A percentile compares a stretch with the other conserved stretches of the same genome.
phyloP scores from a whole-genome alignment of 768 basidiomycete species.

The Brasilioporus rufonigricans region DNA sequence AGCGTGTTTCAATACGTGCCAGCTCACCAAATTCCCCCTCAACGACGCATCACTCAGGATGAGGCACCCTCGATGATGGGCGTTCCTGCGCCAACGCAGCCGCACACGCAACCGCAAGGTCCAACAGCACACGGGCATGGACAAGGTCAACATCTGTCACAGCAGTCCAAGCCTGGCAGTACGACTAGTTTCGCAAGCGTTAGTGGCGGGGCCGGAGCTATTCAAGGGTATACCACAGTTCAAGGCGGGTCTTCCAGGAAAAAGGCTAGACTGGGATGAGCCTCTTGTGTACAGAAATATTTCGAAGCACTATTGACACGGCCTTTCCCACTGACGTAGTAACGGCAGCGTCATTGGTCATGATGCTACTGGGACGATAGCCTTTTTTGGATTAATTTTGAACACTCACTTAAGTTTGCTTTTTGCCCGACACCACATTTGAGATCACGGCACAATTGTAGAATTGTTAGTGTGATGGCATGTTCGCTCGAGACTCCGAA shows the following conservation, averaged over 20 bases:
- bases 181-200: slow-evolving; percentile 61
- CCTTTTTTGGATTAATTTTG: not conserved
- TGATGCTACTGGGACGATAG: not conserved
- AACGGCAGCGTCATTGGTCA: not conserved
- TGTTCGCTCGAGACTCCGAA: not conserved
- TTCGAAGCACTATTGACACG: not conserved
- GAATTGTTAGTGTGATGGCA: not conserved
- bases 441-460: not conserved
- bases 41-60: slow-evolving; percentile 87
- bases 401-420: too few relatives aligned
- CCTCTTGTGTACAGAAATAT: not conserved
- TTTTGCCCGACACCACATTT: not conserved
- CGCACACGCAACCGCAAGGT: slow-evolving; percentile 40
- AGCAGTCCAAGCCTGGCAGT: slow-evolving; percentile 54
- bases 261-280: slow-evolving; percentile 55
- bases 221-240: slow-evolving; percentile 27
- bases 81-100: slow-evolving; percentile 45
- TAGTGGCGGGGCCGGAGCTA: slow-evolving; percentile 49
- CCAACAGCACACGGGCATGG: slow-evolving; percentile 48
- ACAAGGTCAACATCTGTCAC: slow-evolving; percentile 40
- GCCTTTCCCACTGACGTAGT: not conserved
- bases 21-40: slow-evolving; percentile 73
- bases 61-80: slow-evolving; percentile 88
- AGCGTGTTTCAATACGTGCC: slow-evolving; percentile 76
- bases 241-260: slow-evolving; percentile 48